Base-by-base conservation (phyloP, 768 basidiomycete genomes). In the Serendipita sp. region DNA sequence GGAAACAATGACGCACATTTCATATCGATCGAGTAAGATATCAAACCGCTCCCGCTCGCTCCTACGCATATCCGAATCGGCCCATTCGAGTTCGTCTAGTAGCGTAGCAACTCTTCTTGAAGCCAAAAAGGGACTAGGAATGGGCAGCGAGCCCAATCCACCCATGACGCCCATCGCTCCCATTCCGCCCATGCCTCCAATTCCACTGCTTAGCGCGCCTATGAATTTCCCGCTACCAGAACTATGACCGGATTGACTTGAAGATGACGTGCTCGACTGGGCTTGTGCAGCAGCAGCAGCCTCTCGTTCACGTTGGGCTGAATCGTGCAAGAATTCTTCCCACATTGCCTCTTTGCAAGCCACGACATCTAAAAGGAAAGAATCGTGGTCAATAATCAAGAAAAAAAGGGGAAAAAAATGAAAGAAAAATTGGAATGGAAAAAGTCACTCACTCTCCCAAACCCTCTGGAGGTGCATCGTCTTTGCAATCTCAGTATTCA, bases 291-390 rank as follows among this genome's bases (percentile, higher is more conserved):
- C 16, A 31, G 52, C 11, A 31, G 16, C 31, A 1, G 55, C 55
- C 29, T 60, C 55, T 60, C 16, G 23, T 1, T 60, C 55, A 4
- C 55, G 55, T 10, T 27, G 23, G 18, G 55, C 11, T 1, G 55
- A 60, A 36, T 60, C 55, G n/a, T 31, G 29, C 27, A 60, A 60
- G 3, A 60, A 60, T 29, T 60, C 55, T 36, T 60, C 55, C 55
- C 55, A 60, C 55, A 60, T 60, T 8, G 55, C 55, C 55, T 60
- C 55, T 33, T 60, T 60, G 55, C 55, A 60, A n/a, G 55, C 55
- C 29, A 60, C 55, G 55, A 60, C 55, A 36, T 60, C 55, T 60
- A 60, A 11, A 16, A 27, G 52, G 11, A 1, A 53, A n/a, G 13
- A 31, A 53, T 1, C 52, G 0, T 15, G 29, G 31, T 53, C 52